Percentiles rank a stretch among this genome's conserved stretches.
Conservation (phyloP, 192 early-diverging fungal genomes). For the Entomortierella chlamydospora region DNA sequence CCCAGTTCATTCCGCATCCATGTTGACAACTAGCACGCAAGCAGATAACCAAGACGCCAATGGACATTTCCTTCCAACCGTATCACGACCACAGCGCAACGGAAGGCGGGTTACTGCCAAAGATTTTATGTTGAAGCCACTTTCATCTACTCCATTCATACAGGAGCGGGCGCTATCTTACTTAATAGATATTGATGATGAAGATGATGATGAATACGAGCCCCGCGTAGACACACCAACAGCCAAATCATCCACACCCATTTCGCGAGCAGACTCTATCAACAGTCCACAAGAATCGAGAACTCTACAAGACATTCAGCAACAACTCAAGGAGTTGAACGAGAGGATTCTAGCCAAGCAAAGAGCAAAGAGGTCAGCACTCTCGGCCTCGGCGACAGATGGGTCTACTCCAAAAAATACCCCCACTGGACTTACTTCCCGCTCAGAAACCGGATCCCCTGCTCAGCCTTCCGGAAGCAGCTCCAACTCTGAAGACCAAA, state of each 20-base stretch:
- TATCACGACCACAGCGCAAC: neutral
- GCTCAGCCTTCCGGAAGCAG: neutral
- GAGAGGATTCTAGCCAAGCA: constrained; percentile 23
- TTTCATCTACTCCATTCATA: constrained; percentile 20
- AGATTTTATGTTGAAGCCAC: constrained; percentile 21
- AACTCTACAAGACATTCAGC: constrained; percentile 20
- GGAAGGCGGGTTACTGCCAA: constrained; percentile 29
- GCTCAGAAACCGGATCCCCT: neutral
- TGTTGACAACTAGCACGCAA: neutral
- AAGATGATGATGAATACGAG: neutral
- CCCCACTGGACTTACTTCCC: neutral
- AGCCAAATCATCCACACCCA: neutral
- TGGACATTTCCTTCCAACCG: neutral
- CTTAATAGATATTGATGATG: constrained; percentile 43
- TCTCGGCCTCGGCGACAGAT: neutral
- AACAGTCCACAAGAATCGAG: neutral
- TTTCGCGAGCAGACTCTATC: neutral
- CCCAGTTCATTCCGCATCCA: constrained; percentile 14
- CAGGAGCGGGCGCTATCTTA: constrained; percentile 16
- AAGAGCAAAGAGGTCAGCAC: constrained; percentile 8
- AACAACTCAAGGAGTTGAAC: constrained; percentile 27
- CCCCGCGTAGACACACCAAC: neutral
- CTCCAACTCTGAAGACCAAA: neutral
- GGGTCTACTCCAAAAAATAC: neutral
- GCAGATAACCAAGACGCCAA: neutral